phyloP scores from a whole-genome alignment of 805 yeast species.

The Schwanniomyces pseudopolymorphus region DNA sequence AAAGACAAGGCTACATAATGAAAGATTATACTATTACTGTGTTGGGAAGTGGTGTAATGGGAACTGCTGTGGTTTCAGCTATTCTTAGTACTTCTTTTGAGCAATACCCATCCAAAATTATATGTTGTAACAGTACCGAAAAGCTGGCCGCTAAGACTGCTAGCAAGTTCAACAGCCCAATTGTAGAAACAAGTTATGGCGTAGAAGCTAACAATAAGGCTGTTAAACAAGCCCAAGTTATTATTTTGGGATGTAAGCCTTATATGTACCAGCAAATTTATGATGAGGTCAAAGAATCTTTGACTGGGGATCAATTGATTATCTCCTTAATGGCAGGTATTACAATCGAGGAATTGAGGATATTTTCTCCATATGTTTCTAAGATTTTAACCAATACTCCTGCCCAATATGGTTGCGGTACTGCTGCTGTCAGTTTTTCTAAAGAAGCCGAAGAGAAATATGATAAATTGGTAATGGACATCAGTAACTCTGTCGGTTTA shows the following conservation, averaged over 20 bases:
- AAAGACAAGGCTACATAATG: conserved; percentile 9
- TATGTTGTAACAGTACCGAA: conserved; percentile 67
- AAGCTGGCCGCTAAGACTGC: conserved; percentile 43
- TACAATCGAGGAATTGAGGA: conserved; percentile 67
- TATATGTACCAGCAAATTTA: conserved; percentile 66
- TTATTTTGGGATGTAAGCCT: conserved; percentile 89
- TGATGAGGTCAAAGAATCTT: conserved; percentile 44
- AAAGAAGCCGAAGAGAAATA: conserved; percentile 40
- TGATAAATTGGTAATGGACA: conserved; percentile 48
- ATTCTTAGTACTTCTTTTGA: conserved; percentile 50
- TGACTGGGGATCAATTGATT: conserved; percentile 55
- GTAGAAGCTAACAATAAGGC: conserved; percentile 52
- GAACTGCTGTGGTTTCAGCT: conserved; percentile 87
- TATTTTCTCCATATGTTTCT: conserved; percentile 60
- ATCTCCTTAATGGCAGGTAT: conserved; percentile 92
- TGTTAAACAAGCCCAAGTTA: conserved; percentile 61
- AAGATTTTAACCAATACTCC: conserved; percentile 99
- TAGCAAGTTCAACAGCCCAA: conserved; percentile 36
- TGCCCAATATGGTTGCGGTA: conserved; percentile 87
- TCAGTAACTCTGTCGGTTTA: conserved; percentile 65
- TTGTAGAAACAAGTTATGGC: conserved; percentile 52
- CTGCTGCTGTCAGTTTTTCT: conserved; percentile 87
- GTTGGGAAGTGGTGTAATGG: conserved; percentile 95
- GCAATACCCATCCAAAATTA: conserved; percentile 67
- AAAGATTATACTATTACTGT: conserved; percentile 63